Percentiles rank a stretch among this genome's conserved stretches.
Conservation (phyloP, 148 eudicot genomes). For the Pouteria glomerata region DNA sequence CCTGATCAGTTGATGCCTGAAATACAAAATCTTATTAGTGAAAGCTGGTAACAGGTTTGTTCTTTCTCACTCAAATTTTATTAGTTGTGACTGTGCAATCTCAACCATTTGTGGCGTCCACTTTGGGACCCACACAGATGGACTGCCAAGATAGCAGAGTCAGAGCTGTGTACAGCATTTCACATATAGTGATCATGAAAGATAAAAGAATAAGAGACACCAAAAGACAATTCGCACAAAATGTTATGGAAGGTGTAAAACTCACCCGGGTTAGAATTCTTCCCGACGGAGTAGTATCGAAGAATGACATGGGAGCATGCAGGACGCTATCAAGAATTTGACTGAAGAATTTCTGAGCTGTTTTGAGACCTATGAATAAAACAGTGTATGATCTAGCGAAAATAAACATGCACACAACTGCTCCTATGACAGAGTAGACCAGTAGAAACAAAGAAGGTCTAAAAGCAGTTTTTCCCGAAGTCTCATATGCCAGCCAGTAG, state of each 20-base stretch:
- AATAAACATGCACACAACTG: constrained; percentile 28
- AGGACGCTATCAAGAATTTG: constrained; percentile 27
- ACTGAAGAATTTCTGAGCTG: constrained; percentile 46
- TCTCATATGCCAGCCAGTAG: constrained; percentile 62
- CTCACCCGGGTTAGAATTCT: constrained; percentile 8
- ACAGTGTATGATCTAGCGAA: constrained; percentile 24
- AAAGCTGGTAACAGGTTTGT: background rate
- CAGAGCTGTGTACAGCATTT: no score
- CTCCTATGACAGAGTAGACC: constrained; percentile 35
- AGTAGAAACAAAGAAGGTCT: constrained; percentile 32
- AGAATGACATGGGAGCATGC: constrained; percentile 8
- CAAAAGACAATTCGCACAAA: no score
- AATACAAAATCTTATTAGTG: constrained; percentile 14
- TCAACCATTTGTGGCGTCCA: no score
- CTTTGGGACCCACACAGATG: no score
- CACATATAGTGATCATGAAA: background rate
- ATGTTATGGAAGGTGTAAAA: no score
- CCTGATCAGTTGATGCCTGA: constrained; percentile 10
- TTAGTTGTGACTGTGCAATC: background rate
- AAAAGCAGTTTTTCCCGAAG: constrained; percentile 35
- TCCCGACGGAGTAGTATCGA: constrained; percentile 12
- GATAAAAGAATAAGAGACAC: background rate
- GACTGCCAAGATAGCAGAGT: no score
- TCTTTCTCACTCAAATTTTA: background rate
- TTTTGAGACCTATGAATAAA: constrained; percentile 37